Evolutionary conservation across 257 asterid species (phyloP), one percentile per base, ranked within the genome.

Genomic region (Phtheirospermum japonicum): DNA sequence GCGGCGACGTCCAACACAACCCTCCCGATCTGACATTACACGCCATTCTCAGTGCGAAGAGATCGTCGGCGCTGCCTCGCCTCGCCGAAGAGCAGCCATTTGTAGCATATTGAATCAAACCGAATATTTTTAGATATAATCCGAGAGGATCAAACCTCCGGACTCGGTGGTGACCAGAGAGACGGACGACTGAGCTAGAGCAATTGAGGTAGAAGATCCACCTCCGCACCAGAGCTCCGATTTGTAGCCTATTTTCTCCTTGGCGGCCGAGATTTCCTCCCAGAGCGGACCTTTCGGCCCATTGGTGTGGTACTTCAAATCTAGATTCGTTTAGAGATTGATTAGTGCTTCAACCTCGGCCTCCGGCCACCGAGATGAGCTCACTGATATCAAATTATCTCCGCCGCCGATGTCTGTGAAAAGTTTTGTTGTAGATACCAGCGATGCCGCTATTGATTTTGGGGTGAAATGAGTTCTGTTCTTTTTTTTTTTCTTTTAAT

Each of bases 301-400:
- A 65, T 30, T 85, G 4, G 89, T 97, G 59, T 84, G 94, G 64
- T 92, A 92, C 73, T 89, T 89, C 0, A 65, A 43, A 40, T 92
- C 99, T 0, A 92, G 77, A 23, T 61, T 71, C 6, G 94, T 86
- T 0, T 97, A 75, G 0, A 92, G 77, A 4, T 65, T 64, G 60
- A 89, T 91, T 32, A 91, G 51, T 0, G 96, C 90, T 64, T 91
- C 73, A 1, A 88, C 83, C 59, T 91, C 98, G 0, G 95, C 64
- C 46, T 91, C 86, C 6, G 98, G 98, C 98, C 98, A 91, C 58
- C 98, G 76, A 0, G 94, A 86, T 2, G 96, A 82, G 73, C 91
- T 73, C 4, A 80, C 70, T 8, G 74, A 45, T n/a, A 13, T 43
- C 16, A 68, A 36, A 64, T 43, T 65, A 17, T 83, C 95, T 0